A percentile compares a stretch with the other conserved stretches of the same genome.
Conservation (phyloP, 441 rosid species). For the Brassica hybrid region DNA sequence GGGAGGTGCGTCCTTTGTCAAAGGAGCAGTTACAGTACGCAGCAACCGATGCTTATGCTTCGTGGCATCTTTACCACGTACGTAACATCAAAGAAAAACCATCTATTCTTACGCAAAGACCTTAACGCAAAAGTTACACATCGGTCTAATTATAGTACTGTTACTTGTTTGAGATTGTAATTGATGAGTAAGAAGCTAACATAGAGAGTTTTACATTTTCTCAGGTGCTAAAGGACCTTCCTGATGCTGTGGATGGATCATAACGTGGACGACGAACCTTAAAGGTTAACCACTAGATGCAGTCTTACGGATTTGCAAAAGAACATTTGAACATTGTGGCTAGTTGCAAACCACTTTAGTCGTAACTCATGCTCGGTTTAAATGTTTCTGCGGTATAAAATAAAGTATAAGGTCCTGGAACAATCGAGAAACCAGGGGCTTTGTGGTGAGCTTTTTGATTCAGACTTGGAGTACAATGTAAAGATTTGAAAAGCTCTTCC, state of each 20-base stretch:
- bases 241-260: constrained; percentile 43
- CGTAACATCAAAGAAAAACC: too few relatives aligned
- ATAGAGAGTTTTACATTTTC: constrained; percentile 17
- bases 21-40: constrained; percentile 71
- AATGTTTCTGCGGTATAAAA: neutral
- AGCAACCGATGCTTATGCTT: constrained; percentile 87
- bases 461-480: neutral
- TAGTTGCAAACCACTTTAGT: neutral
- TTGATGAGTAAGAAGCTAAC: constrained; percentile 15
- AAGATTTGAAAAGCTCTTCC: neutral
- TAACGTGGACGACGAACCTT: neutral
- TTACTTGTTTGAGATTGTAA: constrained; percentile 3
- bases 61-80: constrained; percentile 87
- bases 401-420: neutral
- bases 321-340: neutral
- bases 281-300: neutral
- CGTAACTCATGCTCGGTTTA: constrained; percentile 4
- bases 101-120: neutral
- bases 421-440: neutral
- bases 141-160: constrained; percentile 38
- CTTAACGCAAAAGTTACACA: constrained; percentile 44
- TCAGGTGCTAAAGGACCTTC: constrained; percentile 62
- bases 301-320: neutral
- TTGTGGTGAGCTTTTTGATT: neutral
- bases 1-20: constrained; percentile 68